Evolutionary conservation across 345 rosid species (phyloP).

Genomic region (Viola odorata): DNA sequence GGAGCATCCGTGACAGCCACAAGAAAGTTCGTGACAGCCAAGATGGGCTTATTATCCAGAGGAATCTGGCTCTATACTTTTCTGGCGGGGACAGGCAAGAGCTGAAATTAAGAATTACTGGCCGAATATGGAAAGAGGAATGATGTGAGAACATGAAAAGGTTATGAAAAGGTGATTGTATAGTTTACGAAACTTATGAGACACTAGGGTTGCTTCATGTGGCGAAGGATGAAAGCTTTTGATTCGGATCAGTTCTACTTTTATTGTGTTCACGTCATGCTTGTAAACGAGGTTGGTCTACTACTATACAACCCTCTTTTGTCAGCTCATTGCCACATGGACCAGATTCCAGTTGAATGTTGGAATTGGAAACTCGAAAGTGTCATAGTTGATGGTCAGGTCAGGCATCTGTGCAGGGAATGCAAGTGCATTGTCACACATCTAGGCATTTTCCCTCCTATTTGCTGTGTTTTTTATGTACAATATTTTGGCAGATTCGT

Average conservation of each 20-base stretch:
- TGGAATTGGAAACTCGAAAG: too few species aligned
- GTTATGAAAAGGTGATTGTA: constrained; percentile 13
- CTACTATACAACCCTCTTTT: too few species aligned
- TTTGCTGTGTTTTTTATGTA: too few species aligned
- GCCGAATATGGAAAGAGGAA: constrained; percentile 87
- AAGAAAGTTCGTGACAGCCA: constrained; percentile 84
- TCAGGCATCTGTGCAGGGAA: too few species aligned
- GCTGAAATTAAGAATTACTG: constrained; percentile 75
- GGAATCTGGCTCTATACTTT: constrained; percentile 80
- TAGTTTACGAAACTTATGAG: constrained; percentile 9
- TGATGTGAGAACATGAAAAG: constrained; percentile 13
- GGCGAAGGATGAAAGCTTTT: constrained; percentile 13
- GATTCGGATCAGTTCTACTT: constrained; percentile 1
- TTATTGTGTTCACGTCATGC: not conserved
- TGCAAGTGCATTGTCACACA: too few species aligned
- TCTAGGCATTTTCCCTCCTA: too few species aligned
- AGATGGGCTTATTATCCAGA: constrained; percentile 73
- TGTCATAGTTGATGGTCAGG: too few species aligned
- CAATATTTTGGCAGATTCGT: too few species aligned
- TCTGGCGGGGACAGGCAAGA: constrained; percentile 78
- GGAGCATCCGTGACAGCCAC: constrained; percentile 86
- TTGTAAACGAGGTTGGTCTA: constrained; percentile 5
- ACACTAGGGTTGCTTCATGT: constrained; percentile 4
- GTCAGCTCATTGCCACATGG: too few species aligned
- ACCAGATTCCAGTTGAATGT: too few species aligned